phyloP scores from a whole-genome alignment of 192 early-diverging fungal species.

The Umbelopsis sp. region DNA sequence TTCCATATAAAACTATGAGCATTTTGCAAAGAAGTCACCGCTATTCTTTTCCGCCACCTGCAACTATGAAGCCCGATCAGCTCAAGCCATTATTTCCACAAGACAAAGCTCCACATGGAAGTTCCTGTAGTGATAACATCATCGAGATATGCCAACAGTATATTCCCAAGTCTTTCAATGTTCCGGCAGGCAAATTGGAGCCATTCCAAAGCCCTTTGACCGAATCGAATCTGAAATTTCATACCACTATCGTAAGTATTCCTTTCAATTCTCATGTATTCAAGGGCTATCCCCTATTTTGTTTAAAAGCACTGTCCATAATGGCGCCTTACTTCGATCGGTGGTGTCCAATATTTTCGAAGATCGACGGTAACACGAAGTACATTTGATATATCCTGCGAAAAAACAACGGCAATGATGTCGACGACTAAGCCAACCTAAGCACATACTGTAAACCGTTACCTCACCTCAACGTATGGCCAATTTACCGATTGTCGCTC shows the following conservation, averaged over 20 bases:
- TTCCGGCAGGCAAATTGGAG: conserved; percentile 11
- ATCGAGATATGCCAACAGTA: neutral
- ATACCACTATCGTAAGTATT: conserved; percentile 17
- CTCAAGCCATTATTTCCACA: conserved; percentile 2
- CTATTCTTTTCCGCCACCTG: conserved; percentile 17
- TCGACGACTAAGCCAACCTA: too few species aligned
- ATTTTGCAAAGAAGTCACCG: neutral
- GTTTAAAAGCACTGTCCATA: too few species aligned
- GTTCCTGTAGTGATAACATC: neutral
- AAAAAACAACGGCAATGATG: too few species aligned
- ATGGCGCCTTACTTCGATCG: too few species aligned
- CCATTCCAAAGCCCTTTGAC: conserved; percentile 22
- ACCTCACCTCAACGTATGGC: too few species aligned
- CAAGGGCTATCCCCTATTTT: neutral
- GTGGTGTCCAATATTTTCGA: too few species aligned
- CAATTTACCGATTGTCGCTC: too few species aligned
- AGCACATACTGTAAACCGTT: too few species aligned
- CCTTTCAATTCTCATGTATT: neutral
- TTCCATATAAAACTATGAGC: conserved; percentile 19
- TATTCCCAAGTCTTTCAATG: neutral
- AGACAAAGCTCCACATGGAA: neutral
- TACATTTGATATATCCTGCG: too few species aligned
- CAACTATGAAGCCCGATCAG: neutral
- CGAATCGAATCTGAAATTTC: conserved; percentile 23
- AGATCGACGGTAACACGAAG: too few species aligned